Evolutionary conservation across 257 asterid genomes (phyloP).

Genomic region (Forsythia viridissima): DNA sequence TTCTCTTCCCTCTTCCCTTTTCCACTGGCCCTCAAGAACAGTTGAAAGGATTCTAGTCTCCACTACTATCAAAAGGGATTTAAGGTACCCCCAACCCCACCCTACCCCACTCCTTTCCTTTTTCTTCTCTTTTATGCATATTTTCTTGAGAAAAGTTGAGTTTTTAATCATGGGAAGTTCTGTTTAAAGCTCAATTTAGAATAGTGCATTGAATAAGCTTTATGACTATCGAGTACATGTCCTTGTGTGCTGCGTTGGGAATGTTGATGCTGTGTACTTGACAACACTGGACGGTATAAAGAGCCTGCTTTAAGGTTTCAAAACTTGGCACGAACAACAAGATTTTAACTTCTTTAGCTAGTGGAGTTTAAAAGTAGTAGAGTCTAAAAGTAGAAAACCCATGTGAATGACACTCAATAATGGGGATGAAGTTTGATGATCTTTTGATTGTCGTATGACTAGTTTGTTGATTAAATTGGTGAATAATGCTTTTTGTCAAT

Average conservation of each 20-base stretch:
- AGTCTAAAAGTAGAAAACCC: not conserved
- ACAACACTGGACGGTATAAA: too few relatives aligned
- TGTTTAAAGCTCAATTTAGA: slow-evolving; percentile 1
- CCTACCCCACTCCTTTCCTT: not conserved
- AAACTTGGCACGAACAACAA: not conserved
- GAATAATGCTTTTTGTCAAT: slow-evolving; percentile 27
- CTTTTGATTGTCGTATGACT: slow-evolving; percentile 17
- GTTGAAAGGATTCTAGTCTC: slow-evolving; percentile 33
- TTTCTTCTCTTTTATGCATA: slow-evolving; percentile 21
- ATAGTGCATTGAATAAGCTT: slow-evolving; percentile 24
- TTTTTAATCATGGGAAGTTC: slow-evolving; percentile 2
- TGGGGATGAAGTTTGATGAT: slow-evolving; percentile 12
- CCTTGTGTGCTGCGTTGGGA: not conserved
- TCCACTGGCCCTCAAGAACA: slow-evolving; percentile 29
- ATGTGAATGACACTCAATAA: not conserved
- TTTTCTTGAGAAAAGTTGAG: slow-evolving; percentile 17
- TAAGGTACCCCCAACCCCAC: slow-evolving; percentile 6
- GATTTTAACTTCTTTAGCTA: not conserved
- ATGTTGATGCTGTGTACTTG: slow-evolving; percentile 4
- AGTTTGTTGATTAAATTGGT: slow-evolving; percentile 30
- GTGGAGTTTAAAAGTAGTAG: too few relatives aligned
- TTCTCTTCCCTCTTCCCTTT: not conserved
- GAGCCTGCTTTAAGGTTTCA: not conserved
- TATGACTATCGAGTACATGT: not conserved
- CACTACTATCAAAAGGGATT: slow-evolving; percentile 8